Evolutionary conservation across 352 stramenopile genomes (phyloP), one percentile per base, ranked within the genome.

Genomic region (Albugo candida): DNA sequence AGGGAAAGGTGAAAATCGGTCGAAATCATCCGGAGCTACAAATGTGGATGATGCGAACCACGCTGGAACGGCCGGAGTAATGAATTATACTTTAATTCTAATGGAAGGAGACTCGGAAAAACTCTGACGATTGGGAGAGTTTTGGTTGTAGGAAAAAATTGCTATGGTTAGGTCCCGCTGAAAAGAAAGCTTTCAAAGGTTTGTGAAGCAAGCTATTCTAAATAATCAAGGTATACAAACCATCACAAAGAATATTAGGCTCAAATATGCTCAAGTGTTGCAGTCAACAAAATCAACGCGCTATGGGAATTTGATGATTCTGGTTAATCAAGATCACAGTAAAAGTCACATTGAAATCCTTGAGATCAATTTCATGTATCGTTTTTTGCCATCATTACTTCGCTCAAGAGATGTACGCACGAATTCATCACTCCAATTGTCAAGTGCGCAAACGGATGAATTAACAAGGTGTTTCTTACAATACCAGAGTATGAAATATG

Each of bases 61-160:
- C 36, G 94, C 95, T 24, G 95, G 94, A 31, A 89, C 69, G 11
- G 74, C 87, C 16, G 83, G 91, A 45, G 72, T 67, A 20, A 66
- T 81, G 45, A 55, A 96, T 21, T 99, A 94, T 58, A 98, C 95
- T 2, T 59, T 99, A 14, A 98, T 99, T 53, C 61, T 99, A 14
- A 99, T 94, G 2, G 95, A 99, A 76, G 95, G 95, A 61, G 95
- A 99, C 65, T 98, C 94, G 95, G 94, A 47, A 98, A 98, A 63
- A 94, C 92, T 11, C 65, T 98, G 16, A 94, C 94, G 16, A 89
- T 99, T n/a, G 89, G 87, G 39, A 94, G 94, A 24, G 63, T 99
- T 3, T 75, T 89, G 18, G 84, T 98, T 11, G 86, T 99, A 41
- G 93, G 95, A 5, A 67, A 94, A 49, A 87, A 98, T 51, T 78